phyloP scores from a whole-genome alignment of 1,284 basidiomycete species.

The Mycena citricolor region DNA sequence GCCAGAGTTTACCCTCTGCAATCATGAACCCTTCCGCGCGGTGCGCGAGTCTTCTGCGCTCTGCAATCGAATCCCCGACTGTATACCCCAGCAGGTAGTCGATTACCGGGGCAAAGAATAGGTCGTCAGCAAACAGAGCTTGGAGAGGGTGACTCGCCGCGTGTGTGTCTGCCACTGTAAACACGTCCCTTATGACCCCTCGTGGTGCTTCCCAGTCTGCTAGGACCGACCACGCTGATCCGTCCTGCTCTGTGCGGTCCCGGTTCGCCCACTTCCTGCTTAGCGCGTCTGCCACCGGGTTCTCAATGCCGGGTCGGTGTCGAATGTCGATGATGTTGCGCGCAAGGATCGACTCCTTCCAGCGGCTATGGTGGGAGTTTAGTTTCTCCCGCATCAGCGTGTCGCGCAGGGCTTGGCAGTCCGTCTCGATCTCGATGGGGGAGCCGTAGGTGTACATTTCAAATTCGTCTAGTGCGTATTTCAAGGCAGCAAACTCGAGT shows the following conservation, averaged over 20 bases:
- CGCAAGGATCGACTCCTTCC: slow-evolving; percentile 30
- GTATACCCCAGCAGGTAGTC: slow-evolving; percentile 8
- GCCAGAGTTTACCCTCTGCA: slow-evolving; percentile 35
- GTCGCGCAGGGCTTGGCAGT: slow-evolving; percentile 33
- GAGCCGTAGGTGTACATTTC: slow-evolving; percentile 29
- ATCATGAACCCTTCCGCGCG: slow-evolving; percentile 31
- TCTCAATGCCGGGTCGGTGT: slow-evolving; percentile 27
- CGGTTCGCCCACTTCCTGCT: slow-evolving; percentile 23
- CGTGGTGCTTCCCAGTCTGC: slow-evolving; percentile 32
- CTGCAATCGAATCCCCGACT: slow-evolving; percentile 16
- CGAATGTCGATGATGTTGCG: slow-evolving; percentile 30
- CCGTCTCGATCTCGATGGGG: slow-evolving; percentile 32
- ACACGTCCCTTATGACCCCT: slow-evolving; percentile 33
- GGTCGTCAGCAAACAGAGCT: slow-evolving; percentile 26
- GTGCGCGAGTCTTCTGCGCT: slow-evolving; percentile 27
- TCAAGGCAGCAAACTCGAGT: slow-evolving; percentile 35
- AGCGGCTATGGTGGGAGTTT: slow-evolving; percentile 29
- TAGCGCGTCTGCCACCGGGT: slow-evolving; percentile 29
- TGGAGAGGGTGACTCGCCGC: slow-evolving; percentile 12
- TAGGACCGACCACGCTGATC: slow-evolving; percentile 32
- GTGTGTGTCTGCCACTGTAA: slow-evolving; percentile 11
- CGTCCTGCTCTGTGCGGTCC: slow-evolving; percentile 25
- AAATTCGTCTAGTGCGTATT: slow-evolving; percentile 32
- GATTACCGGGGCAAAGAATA: slow-evolving; percentile 10
- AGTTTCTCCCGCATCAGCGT: slow-evolving; percentile 24